Conservation (phyloP, 208 protist species). For the Naegleria lovaniensis region DNA sequence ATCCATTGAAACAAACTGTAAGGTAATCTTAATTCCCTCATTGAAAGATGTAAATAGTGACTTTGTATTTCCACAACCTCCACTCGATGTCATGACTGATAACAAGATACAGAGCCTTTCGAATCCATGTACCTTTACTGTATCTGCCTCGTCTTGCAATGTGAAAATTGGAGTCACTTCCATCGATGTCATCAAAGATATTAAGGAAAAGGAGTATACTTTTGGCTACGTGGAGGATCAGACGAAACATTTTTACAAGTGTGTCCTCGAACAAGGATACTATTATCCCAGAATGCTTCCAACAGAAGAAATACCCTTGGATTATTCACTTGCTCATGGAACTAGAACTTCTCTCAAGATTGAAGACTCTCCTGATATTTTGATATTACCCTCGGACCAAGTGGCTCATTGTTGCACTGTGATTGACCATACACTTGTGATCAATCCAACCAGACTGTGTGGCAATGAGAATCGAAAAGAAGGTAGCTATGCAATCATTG, state of each 20-base stretch:
- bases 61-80: constrained; percentile 24
- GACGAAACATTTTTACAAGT: neutral
- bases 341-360: neutral
- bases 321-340: neutral
- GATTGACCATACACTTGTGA: neutral
- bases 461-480: neutral
- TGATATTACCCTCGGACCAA: neutral
- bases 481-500: neutral
- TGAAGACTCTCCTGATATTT: neutral
- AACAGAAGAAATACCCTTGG: neutral
- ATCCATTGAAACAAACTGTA: neutral
- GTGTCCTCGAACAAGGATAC: neutral
- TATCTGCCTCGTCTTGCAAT: neutral
- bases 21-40: constrained; percentile 3
- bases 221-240: neutral
- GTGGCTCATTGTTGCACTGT: neutral
- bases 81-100: neutral
- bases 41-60: constrained; percentile 6
- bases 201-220: neutral
- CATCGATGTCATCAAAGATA: neutral
- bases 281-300: neutral
- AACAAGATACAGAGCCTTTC: neutral
- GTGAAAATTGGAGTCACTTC: neutral
- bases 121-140: neutral
- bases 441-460: neutral